phyloP scores from a whole-genome alignment of 108 stramenopile genomes.

The Cyclostephanos invisitatus region DNA sequence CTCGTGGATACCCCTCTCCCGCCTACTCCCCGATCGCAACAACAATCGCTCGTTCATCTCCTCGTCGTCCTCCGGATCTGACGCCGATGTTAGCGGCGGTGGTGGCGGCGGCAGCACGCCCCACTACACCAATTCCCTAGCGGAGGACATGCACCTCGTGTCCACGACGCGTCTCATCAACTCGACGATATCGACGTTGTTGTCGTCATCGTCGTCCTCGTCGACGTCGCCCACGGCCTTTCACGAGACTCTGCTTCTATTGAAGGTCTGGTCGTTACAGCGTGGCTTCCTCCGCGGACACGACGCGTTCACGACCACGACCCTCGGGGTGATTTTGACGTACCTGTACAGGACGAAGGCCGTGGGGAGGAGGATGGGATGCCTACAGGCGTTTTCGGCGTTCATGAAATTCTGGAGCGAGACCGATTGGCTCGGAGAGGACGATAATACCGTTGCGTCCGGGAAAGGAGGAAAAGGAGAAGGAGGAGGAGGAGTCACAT shows the following conservation, averaged over 20 bases:
- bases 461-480: not conserved
- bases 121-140: constrained; percentile 69
- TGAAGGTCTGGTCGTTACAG: constrained; percentile 86
- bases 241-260: constrained; percentile 58
- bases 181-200: constrained; percentile 22
- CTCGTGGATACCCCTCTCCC: constrained; percentile 73
- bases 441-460: not conserved
- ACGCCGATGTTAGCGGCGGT: too few species aligned
- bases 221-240: constrained; percentile 39
- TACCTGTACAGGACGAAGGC: constrained; percentile 74
- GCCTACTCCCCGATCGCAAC: constrained; percentile 80
- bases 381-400: constrained; percentile 73
- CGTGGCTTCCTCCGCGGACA: constrained; percentile 77
- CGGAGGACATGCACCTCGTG: constrained; percentile 54
- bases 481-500: not conserved
- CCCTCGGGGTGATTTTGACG: constrained; percentile 56
- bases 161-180: constrained; percentile 50
- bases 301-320: constrained; percentile 70
- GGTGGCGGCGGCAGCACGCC: constrained; percentile 27
- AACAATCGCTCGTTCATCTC: constrained; percentile 70
- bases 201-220: not conserved
- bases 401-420: constrained; percentile 75
- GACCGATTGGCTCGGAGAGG: constrained; percentile 75
- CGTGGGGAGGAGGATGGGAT: constrained; percentile 70
- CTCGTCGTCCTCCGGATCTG: too few species aligned